Percentiles rank a stretch among this genome's conserved stretches.
These are phyloP conservation scores for Lathyrus sativus DNA, from an alignment of 306 rosid genomes.

Conservation along the genomic window DNA sequence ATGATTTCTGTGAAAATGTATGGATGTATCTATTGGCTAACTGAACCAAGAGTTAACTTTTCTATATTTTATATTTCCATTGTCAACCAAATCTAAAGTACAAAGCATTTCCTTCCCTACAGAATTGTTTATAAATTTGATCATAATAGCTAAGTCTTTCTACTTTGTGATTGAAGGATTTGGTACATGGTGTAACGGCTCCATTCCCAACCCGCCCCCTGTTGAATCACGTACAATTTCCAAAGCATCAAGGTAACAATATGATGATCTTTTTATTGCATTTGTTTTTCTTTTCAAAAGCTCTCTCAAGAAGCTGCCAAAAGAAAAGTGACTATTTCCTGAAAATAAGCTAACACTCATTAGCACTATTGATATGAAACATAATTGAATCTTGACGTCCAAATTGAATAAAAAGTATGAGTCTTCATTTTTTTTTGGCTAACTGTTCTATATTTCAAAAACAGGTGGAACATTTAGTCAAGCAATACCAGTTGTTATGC, in stretches of 20 bases:
- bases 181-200: conserved; percentile 64
- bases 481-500: conserved; percentile 61
- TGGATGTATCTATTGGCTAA: conserved; percentile 15
- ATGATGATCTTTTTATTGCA: conserved; percentile 17
- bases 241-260: conserved; percentile 76
- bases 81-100: not conserved
- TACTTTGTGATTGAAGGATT: conserved; percentile 58
- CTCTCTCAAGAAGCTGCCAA: not conserved
- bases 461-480: conserved; percentile 64
- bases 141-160: conserved; percentile 34
- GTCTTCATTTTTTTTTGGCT: conserved; percentile 8
- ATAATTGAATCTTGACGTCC: conserved; percentile 21
- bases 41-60: conserved; percentile 25
- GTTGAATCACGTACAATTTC: conserved; percentile 66
- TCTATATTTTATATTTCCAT: conserved; percentile 22
- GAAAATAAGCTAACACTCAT: conserved; percentile 9
- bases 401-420: not conserved
- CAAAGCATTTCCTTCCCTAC: conserved; percentile 1
- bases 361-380: not conserved
- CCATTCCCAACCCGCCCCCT: conserved; percentile 61
- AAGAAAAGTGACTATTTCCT: conserved; percentile 9
- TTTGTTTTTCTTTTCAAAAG: not conserved
- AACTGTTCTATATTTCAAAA: conserved; percentile 28
- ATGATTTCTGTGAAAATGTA: conserved; percentile 30
- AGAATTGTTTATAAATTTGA: conserved; percentile 15